A percentile compares a stretch with the other conserved stretches of the same genome.
These are phyloP conservation scores for Suillus paluster DNA, from an alignment of 768 basidiomycete genomes.

Conservation along the genomic window DNA sequence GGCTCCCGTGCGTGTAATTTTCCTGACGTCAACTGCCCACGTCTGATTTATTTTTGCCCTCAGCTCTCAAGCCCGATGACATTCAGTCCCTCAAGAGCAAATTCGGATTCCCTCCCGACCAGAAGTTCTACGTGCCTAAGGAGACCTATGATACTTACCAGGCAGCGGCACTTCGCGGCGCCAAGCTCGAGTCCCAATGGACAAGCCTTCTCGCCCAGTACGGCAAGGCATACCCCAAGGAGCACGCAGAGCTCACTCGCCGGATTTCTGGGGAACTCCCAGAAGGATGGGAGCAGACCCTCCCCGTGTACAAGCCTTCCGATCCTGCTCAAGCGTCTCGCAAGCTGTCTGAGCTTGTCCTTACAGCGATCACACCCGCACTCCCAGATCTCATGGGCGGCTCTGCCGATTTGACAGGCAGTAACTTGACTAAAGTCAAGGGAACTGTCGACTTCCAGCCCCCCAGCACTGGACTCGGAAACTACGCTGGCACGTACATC, in stretches of 20 bases:
- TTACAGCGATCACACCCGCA: slow-evolving; percentile 72
- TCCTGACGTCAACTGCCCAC: neutral
- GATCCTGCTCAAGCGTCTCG: slow-evolving; percentile 90
- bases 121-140: slow-evolving; percentile 78
- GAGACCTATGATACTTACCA: slow-evolving; percentile 73
- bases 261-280: slow-evolving; percentile 86
- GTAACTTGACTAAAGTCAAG: slow-evolving; percentile 90
- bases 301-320: slow-evolving; percentile 83
- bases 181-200: slow-evolving; percentile 77
- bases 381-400: slow-evolving; percentile 90
- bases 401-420: slow-evolving; percentile 91
- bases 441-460: slow-evolving; percentile 89
- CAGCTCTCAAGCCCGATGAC: slow-evolving; percentile 93
- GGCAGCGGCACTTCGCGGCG: slow-evolving; percentile 72
- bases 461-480: slow-evolving; percentile 81
- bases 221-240: slow-evolving; percentile 76
- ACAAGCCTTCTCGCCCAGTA: slow-evolving; percentile 68
- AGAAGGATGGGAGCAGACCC: slow-evolving; percentile 80
- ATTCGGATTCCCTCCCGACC: slow-evolving; percentile 79
- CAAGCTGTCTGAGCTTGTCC: slow-evolving; percentile 89
- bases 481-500: slow-evolving; percentile 87
- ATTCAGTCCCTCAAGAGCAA: slow-evolving; percentile 81
- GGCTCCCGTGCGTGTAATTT: slow-evolving; percentile 75
- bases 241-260: slow-evolving; percentile 85
- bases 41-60: slow-evolving; percentile 13